Percentiles rank a stretch among this genome's conserved stretches.
Evolutionary conservation across 23 red algal species (phyloP).

Genomic region (Gracilariopsis chorda): DNA sequence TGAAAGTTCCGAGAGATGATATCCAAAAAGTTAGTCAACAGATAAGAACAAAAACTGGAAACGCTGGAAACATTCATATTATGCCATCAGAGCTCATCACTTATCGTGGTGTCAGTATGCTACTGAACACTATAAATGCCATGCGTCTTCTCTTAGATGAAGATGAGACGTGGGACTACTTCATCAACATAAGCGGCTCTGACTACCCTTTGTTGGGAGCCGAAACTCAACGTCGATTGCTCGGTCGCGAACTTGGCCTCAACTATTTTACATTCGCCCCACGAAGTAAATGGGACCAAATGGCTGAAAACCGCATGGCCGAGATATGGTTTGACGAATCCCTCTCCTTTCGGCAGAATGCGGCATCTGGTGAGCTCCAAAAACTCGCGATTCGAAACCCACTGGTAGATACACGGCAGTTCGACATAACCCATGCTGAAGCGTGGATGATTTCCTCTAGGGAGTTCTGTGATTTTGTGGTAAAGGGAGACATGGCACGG

Average conservation of each 20-base stretch:
- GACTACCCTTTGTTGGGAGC: conserved; percentile 74
- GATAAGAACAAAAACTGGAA: not conserved
- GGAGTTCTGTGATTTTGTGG: conserved; percentile 66
- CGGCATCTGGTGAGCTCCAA: not conserved
- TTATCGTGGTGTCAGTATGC: conserved; percentile 85
- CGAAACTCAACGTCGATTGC: conserved; percentile 34
- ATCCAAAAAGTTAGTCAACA: not conserved
- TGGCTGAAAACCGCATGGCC: conserved; percentile 50
- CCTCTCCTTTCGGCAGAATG: conserved; percentile 36
- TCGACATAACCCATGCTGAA: conserved; percentile 75
- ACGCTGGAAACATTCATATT: conserved; percentile 48
- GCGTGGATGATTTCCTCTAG: conserved; percentile 80
- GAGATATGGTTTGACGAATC: conserved; percentile 57
- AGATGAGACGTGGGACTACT: conserved; percentile 68
- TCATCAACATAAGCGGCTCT: conserved; percentile 81
- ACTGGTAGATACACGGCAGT: conserved; percentile 35
- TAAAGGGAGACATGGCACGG: conserved; percentile 55
- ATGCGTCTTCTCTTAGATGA: conserved; percentile 59
- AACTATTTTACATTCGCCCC: conserved; percentile 77
- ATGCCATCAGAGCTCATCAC: conserved; percentile 88
- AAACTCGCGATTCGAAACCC: conserved; percentile 50
- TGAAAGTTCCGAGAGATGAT: conserved; percentile 35
- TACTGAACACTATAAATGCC: conserved; percentile 78
- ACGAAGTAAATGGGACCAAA: conserved; percentile 35
- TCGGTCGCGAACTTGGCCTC: conserved; percentile 31